These are phyloP conservation scores for Pichia sp. DNA, from an alignment of 1,139 yeast species.

Conservation along the genomic window DNA sequence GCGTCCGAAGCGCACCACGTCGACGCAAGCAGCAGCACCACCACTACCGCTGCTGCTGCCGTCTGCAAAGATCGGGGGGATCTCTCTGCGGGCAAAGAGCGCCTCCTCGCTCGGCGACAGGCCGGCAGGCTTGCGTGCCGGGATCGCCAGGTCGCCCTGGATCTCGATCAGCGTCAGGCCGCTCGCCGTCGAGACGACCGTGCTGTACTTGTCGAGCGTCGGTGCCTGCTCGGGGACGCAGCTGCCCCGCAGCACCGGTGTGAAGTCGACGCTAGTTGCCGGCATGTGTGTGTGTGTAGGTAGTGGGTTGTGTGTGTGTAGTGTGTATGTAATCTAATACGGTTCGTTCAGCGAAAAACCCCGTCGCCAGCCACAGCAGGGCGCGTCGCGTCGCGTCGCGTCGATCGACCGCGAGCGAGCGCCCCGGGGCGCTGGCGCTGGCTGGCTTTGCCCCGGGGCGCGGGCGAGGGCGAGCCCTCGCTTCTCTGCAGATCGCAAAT, in stretches of 20 bases:
- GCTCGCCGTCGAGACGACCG: conserved; percentile 41
- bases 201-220: conserved; percentile 12
- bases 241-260: conserved; percentile 4
- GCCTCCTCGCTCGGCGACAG: conserved; percentile 24
- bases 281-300: conserved; percentile 13
- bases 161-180: conserved; percentile 60
- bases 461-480: too few species aligned
- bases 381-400: too few species aligned
- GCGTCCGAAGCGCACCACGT: conserved; percentile 54
- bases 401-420: too few species aligned
- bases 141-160: conserved; percentile 62
- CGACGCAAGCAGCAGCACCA: conserved; percentile 29
- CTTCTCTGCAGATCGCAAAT: too few species aligned
- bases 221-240: neutral
- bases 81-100: conserved; percentile 22
- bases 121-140: conserved; percentile 33
- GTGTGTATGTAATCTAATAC: too few species aligned
- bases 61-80: conserved; percentile 14
- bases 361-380: too few species aligned
- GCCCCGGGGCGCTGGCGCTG: too few species aligned
- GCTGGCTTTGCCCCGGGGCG: too few species aligned
- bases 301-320: too few species aligned
- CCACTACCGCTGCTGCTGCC: neutral
- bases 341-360: too few species aligned
- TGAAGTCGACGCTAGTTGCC: conserved; percentile 5